Conservation (phyloP, 352 stramenopile genomes). For the Phytopythium montanum region DNA sequence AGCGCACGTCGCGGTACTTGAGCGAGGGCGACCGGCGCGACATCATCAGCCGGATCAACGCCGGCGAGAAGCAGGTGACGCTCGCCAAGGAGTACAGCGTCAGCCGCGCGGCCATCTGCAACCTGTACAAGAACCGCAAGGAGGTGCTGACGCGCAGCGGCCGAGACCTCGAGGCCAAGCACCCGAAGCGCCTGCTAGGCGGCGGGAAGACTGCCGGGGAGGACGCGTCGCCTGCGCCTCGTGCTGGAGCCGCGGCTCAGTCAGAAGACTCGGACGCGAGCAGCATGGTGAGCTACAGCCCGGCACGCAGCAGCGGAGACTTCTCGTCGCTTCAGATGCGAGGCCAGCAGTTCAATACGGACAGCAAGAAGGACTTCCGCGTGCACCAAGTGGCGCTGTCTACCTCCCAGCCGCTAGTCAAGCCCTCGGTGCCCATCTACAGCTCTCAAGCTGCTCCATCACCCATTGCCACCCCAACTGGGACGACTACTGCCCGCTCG, state of each 20-base stretch:
- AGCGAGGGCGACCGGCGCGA: slow-evolving; percentile 37
- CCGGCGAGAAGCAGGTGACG: slow-evolving; percentile 42
- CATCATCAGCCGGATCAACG: slow-evolving; percentile 44
- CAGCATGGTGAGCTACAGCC: slow-evolving; percentile 4
- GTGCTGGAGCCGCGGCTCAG: neutral
- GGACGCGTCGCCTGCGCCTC: neutral
- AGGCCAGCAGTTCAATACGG: neutral
- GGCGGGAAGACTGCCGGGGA: neutral
- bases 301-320: slow-evolving; percentile 1
- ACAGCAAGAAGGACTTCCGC: slow-evolving; percentile 1
- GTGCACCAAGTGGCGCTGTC: neutral
- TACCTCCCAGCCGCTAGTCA: neutral
- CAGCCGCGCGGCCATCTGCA: slow-evolving; percentile 47
- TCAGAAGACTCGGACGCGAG: slow-evolving; percentile 7
- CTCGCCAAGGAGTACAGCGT: slow-evolving; percentile 46
- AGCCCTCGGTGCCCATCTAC: neutral
- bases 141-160: slow-evolving; percentile 36
- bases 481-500: neutral
- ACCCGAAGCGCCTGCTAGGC: slow-evolving; percentile 14
- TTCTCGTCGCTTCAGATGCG: neutral
- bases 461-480: neutral
- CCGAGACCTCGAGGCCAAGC: slow-evolving; percentile 20
- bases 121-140: slow-evolving; percentile 53
- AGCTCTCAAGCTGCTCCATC: neutral
- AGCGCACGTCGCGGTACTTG: slow-evolving; percentile 42